These are phyloP conservation scores for Amanita polypyramis DNA, from an alignment of 768 basidiomycete species.

Conservation along the genomic window DNA sequence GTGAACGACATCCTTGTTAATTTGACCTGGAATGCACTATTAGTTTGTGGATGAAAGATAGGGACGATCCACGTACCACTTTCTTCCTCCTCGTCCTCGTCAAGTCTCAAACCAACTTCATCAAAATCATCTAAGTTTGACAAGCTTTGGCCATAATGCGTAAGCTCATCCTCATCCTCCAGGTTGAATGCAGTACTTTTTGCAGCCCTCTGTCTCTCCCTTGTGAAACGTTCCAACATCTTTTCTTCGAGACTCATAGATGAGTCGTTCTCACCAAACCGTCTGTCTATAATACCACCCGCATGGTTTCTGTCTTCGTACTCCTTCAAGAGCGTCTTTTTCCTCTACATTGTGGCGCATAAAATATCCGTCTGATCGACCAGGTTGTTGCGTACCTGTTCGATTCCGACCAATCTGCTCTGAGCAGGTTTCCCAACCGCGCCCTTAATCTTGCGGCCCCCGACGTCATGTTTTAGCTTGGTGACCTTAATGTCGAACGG, in stretches of 20 bases:
- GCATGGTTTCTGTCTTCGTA: constrained; percentile 70
- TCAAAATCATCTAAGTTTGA: constrained; percentile 83
- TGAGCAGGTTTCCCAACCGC: constrained; percentile 73
- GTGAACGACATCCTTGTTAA: constrained; percentile 57
- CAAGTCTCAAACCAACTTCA: constrained; percentile 48
- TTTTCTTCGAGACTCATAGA: constrained; percentile 91
- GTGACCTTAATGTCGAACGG: constrained; percentile 93
- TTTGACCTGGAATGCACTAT: constrained; percentile 38
- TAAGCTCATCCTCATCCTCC: constrained; percentile 85
- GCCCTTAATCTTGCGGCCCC: constrained; percentile 80
- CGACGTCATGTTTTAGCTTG: constrained; percentile 87
- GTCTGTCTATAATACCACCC: constrained; percentile 85
- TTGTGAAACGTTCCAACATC: constrained; percentile 93
- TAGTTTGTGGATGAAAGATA: not conserved
- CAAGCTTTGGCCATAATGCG: constrained; percentile 84
- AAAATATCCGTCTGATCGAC: not conserved
- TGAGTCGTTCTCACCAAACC: constrained; percentile 94
- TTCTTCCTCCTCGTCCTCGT: constrained; percentile 44
- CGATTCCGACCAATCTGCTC: constrained; percentile 84
- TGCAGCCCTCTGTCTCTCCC: constrained; percentile 72
- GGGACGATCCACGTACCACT: constrained; percentile 21
- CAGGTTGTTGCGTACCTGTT: constrained; percentile 47
- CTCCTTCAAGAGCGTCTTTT: constrained; percentile 83
- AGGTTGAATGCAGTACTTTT: constrained; percentile 79
- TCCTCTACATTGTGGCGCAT: constrained; percentile 41